phyloP scores from a whole-genome alignment of 352 stramenopile species.

The Globisporangium sylvaticum region DNA sequence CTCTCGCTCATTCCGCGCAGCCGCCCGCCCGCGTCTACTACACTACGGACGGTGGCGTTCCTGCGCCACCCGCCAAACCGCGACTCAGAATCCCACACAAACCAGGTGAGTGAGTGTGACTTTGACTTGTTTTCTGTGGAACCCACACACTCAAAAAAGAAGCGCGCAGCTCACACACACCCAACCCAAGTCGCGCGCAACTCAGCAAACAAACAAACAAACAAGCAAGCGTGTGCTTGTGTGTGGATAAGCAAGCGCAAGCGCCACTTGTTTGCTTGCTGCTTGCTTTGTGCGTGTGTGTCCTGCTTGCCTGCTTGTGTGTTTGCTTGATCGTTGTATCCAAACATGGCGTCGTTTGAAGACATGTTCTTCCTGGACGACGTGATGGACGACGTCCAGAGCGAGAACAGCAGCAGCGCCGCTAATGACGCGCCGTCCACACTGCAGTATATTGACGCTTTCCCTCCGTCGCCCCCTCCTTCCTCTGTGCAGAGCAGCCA shows the following conservation, averaged over 20 bases:
- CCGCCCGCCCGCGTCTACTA: not conserved
- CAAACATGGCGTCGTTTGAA: slow-evolving; percentile 1
- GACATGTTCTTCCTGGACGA: slow-evolving; percentile 8
- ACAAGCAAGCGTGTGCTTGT: not conserved
- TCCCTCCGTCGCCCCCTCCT: slow-evolving; percentile 30
- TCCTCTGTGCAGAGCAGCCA: slow-evolving; percentile 15
- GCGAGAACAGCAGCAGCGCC: not conserved
- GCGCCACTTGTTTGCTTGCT: not conserved
- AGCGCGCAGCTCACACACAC: not conserved
- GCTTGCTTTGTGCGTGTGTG: not conserved
- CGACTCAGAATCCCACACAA: not conserved
- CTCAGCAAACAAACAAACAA: not conserved
- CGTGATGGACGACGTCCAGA: slow-evolving; percentile 8
- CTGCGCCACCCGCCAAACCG: not conserved
- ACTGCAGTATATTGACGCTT: slow-evolving; percentile 11
- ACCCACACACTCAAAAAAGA: not conserved
- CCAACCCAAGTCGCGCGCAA: not conserved
- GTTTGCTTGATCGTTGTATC: not conserved
- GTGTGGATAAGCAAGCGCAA: not conserved
- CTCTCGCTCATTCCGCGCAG: not conserved
- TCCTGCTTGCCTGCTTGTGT: not conserved
- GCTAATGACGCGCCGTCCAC: not conserved
- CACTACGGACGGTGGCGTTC: not conserved
- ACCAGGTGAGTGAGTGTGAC: not conserved
- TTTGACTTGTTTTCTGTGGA: not conserved